A percentile compares a stretch with the other conserved stretches of the same genome.
These are phyloP conservation scores for Cyberlindnera misumaiensis DNA, from an alignment of 805 yeast species.

Conservation along the genomic window DNA sequence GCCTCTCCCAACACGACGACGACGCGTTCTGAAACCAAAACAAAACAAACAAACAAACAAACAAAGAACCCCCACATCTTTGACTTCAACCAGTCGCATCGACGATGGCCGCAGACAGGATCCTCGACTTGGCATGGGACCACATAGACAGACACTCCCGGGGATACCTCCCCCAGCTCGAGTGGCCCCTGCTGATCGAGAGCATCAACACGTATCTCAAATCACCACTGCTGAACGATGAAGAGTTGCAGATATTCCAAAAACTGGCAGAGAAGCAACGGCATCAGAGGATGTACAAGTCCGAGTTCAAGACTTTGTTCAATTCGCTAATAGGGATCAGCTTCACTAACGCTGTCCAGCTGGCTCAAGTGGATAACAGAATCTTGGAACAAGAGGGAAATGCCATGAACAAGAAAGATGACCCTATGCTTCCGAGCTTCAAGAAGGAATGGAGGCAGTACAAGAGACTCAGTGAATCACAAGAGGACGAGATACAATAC, in stretches of 20 bases:
- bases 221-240: conserved; percentile 20
- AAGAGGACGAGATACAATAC: conserved; percentile 21
- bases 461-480: conserved; percentile 15
- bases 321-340: conserved; percentile 27
- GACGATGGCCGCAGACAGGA: not conserved
- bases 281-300: conserved; percentile 25
- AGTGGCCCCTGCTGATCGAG: conserved; percentile 16
- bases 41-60: not conserved
- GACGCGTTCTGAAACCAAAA: not conserved
- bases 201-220: conserved; percentile 18
- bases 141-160: conserved; percentile 13
- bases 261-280: conserved; percentile 26
- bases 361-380: conserved; percentile 10
- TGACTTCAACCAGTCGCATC: not conserved
- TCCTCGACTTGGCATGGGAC: conserved; percentile 15
- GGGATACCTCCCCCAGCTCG: conserved; percentile 17
- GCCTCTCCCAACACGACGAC: too few species aligned
- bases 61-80: not conserved
- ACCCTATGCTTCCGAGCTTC: conserved; percentile 12
- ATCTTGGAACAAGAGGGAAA: conserved; percentile 1
- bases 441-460: conserved; percentile 17
- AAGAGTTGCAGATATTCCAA: conserved; percentile 21
- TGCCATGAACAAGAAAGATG: conserved; percentile 1
- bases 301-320: conserved; percentile 27
- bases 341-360: conserved; percentile 23